Base-by-base conservation (phyloP, 345 rosid genomes). In the Euclidium syriacum region DNA sequence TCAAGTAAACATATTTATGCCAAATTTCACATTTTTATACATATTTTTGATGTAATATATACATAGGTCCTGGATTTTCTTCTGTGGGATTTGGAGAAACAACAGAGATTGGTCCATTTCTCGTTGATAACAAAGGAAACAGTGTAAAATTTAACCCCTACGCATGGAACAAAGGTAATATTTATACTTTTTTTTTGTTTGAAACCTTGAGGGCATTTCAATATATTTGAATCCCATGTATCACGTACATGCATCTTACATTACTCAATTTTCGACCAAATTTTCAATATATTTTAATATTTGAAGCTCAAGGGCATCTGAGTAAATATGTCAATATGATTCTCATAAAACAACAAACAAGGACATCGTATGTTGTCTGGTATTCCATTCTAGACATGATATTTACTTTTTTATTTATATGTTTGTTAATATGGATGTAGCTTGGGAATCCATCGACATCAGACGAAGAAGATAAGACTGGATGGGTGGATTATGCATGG, bases 81-180 rank as follows among this genome's bases (percentile, higher is more conserved):
- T 91, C 96, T 56, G 86, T 91, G 74, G 96, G 94, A 65, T 86
- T 88, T 56, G 98, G 98, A 55, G 98, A 94, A 73, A 85, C 90
- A 56, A 95, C 88, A 79, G 98, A 91, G 80, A 86, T 82, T 78
- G 98, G 98, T 52, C 98, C 96, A 67, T 89, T 91, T 77, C 47
- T 91, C 52, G 96, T 2, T 41, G 10, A 42, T 29, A 32, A 8
- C n/a, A 54, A 7, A 54, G 23, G 87, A 22, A 24, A 35, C 32
- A 36, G 4, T 2, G 5, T 7, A 17, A 14, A 18, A 58, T 78
- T 67, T 55, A 91, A 91, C 44, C 86, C 90, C 3, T 74, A 73
- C 43, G 75, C 98, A 41, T 91, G 98, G 98, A 91, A 85, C 67
- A 81, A 52, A 73, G 98, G 98, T 86, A 60, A n/a, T 18, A 50